Evolutionary conservation across 805 yeast genomes (phyloP), one percentile per base, ranked within the genome.

Genomic region (Priceomyces medius): DNA sequence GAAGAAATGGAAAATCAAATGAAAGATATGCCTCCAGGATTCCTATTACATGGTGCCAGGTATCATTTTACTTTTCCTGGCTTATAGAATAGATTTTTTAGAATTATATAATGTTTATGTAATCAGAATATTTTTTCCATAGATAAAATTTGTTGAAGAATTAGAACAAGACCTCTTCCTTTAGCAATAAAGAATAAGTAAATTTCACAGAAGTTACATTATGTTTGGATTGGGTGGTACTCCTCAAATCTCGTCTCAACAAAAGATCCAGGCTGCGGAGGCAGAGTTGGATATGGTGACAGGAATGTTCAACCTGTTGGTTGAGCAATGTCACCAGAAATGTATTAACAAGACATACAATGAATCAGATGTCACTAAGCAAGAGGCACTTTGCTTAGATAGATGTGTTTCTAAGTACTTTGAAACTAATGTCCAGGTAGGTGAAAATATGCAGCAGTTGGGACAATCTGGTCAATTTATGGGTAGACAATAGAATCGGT

Each of bases 231-330:
- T 86, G 50, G 90, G 90, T 50, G 84, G 83, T 48, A 76, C 85
- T 51, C 90, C 91, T 49, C 87, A 83, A 62, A 59, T 81, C 49
- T 73, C 85, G 19, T 77, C 88, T 31, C 85, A 83, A 49, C 89
- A 84, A 63, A 86, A 86, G 64, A 74, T 86, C 47, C 76, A 77
- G 57, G 96, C 96, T 51, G 99, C 99, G 39, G 98, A 91, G 71
- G 87, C 96, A 43, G 99, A 91, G 68, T 77, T 91, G 52, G 99
- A 91, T 65, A 85, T 93, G 82, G 96, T 91, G 54, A 90, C 97
- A 29, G 96, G 93, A 54, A 89, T 91, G 97, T 91, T 91, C 80
- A 91, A 91, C 79, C 78, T 83, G 57, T 74, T 90, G 56, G 95
- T 89, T 18, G 90, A 84, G 56, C 84, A 88, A 53, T 90, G 98